Conservation (phyloP, 208 protist genomes). For the Crithidia acanthocephali region DNA sequence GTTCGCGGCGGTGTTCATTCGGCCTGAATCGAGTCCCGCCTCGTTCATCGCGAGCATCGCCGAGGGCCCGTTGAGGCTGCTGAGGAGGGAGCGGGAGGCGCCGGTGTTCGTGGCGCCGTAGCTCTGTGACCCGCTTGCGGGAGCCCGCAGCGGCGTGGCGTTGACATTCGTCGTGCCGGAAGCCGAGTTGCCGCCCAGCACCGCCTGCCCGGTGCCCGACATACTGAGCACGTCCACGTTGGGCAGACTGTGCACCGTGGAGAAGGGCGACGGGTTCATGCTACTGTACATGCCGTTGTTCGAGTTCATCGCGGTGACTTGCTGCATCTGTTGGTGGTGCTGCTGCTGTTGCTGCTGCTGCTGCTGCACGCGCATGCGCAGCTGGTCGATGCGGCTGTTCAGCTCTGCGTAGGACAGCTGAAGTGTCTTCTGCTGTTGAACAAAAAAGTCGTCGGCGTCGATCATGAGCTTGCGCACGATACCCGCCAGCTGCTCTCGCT, state of each 20-base stretch:
- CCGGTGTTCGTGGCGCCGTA: constrained; percentile 9
- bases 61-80: constrained; percentile 32
- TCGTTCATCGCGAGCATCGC: constrained; percentile 19
- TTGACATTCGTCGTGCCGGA: constrained; percentile 18
- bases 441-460: constrained; percentile 63
- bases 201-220: not conserved
- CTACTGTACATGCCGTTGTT: constrained; percentile 25
- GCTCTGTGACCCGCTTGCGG: constrained; percentile 7
- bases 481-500: constrained; percentile 43
- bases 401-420: constrained; percentile 55
- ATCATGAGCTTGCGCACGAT: constrained; percentile 44
- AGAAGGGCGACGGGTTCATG: constrained; percentile 32
- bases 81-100: constrained; percentile 16
- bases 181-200: constrained; percentile 7
- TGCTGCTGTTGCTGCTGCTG: constrained; percentile 27
- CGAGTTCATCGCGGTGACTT: constrained; percentile 13
- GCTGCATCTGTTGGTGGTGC: constrained; percentile 19
- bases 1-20: constrained; percentile 4
- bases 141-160: constrained; percentile 31
- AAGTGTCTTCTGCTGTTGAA: constrained; percentile 59
- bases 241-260: constrained; percentile 20
- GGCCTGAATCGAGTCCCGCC: constrained; percentile 10
- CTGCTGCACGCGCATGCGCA: constrained; percentile 42
- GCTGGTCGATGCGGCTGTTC: constrained; percentile 51
- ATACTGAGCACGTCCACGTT: constrained; percentile 21